A percentile compares a stretch with the other conserved stretches of the same genome.
phyloP scores from a whole-genome alignment of 2,329 filamentous ascomycete species.

The Calonectria crousiana region DNA sequence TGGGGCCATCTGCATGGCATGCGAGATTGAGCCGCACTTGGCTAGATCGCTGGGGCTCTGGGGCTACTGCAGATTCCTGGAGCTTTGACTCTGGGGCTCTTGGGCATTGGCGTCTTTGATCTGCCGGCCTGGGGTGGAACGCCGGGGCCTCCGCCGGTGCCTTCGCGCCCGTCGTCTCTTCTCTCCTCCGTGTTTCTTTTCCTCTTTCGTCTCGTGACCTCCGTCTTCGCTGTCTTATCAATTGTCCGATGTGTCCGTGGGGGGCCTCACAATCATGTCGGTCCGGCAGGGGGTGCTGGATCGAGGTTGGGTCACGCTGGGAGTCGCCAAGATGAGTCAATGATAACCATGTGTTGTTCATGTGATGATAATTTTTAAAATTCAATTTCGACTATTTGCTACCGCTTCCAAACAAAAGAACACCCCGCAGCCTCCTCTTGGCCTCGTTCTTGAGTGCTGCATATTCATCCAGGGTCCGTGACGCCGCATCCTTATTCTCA shows the following conservation, averaged over 20 bases:
- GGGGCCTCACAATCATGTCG: neutral
- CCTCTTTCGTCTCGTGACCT: neutral
- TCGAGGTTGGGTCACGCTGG: neutral
- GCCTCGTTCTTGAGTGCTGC: conserved; percentile 45
- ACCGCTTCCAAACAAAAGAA: conserved; percentile 17
- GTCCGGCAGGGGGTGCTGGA: neutral
- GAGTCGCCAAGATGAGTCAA: neutral
- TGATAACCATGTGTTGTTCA: neutral
- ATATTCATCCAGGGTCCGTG: conserved; percentile 47
- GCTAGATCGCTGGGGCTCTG: neutral
- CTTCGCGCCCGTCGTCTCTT: neutral
- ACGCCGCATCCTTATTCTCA: conserved; percentile 55
- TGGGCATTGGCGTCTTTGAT: neutral
- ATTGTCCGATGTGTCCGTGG: neutral
- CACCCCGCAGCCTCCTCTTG: conserved; percentile 47
- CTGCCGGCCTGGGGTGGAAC: neutral
- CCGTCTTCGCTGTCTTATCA: conserved; percentile 5
- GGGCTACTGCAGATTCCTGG: neutral
- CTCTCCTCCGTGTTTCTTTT: neutral
- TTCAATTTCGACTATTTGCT: neutral
- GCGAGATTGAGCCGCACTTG: conserved; percentile 4
- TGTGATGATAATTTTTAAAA: neutral
- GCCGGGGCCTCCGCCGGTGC: neutral
- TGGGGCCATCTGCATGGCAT: neutral
- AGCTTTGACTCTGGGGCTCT: neutral